phyloP scores from a whole-genome alignment of 2,329 filamentous ascomycete species.

The Penicillium frequentans region DNA sequence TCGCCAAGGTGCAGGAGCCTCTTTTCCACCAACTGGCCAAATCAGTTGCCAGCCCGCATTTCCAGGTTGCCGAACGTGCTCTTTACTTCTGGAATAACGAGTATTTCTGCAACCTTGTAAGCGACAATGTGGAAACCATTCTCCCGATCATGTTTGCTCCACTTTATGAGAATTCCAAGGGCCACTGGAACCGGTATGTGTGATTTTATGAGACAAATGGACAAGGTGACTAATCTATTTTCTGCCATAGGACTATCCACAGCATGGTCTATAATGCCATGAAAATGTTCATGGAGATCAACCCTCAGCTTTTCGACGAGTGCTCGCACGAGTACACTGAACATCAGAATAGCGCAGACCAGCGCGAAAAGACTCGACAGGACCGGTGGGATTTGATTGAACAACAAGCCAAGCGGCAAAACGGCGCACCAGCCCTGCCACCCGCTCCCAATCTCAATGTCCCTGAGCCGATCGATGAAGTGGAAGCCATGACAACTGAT shows the following conservation, averaged over 20 bases:
- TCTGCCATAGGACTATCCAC: slow-evolving; percentile 78
- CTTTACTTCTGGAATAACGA: slow-evolving; percentile 99
- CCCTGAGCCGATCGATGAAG: slow-evolving; percentile 62
- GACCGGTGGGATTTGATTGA: slow-evolving; percentile 86
- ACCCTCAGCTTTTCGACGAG: slow-evolving; percentile 96
- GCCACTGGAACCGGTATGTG: slow-evolving; percentile 93
- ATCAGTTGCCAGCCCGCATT: slow-evolving; percentile 96
- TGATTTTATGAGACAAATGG: background rate
- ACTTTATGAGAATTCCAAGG: slow-evolving; percentile 97
- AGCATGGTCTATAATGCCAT: slow-evolving; percentile 99
- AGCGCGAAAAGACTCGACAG: slow-evolving; percentile 77
- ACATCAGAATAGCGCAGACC: slow-evolving; percentile 87
- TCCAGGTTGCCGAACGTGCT: slow-evolving; percentile 95
- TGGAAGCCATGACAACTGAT: slow-evolving; percentile 76
- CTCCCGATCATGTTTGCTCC: slow-evolving; percentile 99
- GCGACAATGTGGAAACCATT: slow-evolving; percentile 98
- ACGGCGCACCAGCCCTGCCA: slow-evolving; percentile 38
- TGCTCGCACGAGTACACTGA: slow-evolving; percentile 98
- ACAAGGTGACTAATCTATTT: background rate
- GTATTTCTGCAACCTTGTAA: slow-evolving; percentile 98
- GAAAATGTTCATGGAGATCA: slow-evolving; percentile 99
- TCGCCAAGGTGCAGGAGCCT: slow-evolving; percentile 97
- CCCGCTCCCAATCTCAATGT: slow-evolving; percentile 44
- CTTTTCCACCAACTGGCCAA: slow-evolving; percentile 97
- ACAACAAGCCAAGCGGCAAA: slow-evolving; percentile 72